Conservation (phyloP, 2,329 filamentous ascomycete species). For the Alternaria sp. region DNA sequence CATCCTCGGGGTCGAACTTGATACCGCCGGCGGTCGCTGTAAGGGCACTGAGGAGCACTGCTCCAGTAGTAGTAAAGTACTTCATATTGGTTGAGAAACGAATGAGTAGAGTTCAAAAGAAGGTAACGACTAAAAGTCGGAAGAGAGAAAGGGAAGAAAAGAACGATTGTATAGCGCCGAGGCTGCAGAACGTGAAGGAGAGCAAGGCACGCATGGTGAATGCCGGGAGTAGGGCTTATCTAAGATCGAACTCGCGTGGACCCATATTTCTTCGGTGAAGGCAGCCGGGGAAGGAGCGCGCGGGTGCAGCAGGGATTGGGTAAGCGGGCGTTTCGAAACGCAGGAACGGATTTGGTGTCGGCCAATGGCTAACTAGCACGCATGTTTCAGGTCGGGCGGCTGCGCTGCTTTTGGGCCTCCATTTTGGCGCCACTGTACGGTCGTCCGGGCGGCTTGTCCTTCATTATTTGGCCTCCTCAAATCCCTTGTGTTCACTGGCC, state of each 20-base stretch:
- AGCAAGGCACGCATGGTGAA: conserved; percentile 23
- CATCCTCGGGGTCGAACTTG: conserved; percentile 42
- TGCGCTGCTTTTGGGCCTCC: conserved; percentile 10
- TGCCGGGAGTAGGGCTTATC: conserved; percentile 12
- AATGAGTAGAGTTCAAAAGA: conserved; percentile 12
- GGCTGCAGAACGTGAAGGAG: conserved; percentile 22
- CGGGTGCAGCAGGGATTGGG: conserved; percentile 16
- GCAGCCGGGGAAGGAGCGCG: conserved; percentile 24
- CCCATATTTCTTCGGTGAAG: not conserved
- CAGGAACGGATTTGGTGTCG: conserved; percentile 13
- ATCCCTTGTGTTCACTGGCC: not conserved
- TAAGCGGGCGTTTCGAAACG: conserved; percentile 33
- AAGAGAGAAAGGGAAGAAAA: conserved; percentile 12
- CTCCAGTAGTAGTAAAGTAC: conserved; percentile 40
- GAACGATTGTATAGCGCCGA: conserved; percentile 29
- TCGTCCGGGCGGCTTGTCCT: conserved; percentile 6
- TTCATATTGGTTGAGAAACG: conserved; percentile 35
- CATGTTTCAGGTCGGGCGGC: conserved; percentile 25
- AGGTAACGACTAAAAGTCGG: conserved; percentile 7
- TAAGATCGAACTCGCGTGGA: conserved; percentile 9
- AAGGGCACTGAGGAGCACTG: conserved; percentile 43
- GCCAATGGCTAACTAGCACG: conserved; percentile 22
- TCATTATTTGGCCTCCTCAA: not conserved
- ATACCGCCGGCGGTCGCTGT: conserved; percentile 36
- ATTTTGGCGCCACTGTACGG: conserved; percentile 1